phyloP scores from a whole-genome alignment of 1,284 basidiomycete genomes.

The Schizophyllum amplum region DNA sequence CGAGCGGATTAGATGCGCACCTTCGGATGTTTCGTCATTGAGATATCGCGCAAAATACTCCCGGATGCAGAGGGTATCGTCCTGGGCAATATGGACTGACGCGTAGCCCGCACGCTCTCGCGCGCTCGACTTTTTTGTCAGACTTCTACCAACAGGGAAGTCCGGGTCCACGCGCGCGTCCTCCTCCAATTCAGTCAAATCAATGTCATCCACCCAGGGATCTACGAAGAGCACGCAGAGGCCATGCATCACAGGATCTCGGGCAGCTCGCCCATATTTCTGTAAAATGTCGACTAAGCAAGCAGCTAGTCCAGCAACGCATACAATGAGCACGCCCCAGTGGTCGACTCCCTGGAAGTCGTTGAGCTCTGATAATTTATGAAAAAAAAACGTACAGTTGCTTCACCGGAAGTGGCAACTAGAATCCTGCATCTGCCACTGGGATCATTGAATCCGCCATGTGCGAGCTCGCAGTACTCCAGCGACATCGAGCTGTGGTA shows the following conservation, averaged over 20 bases:
- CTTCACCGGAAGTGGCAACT: slow-evolving; percentile 15
- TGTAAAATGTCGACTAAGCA: slow-evolving; percentile 1
- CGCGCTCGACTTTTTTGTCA: background rate
- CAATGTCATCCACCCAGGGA: slow-evolving; percentile 3
- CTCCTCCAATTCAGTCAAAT: background rate
- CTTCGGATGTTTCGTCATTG: background rate
- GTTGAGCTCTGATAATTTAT: background rate
- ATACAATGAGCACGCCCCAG: slow-evolving; percentile 6
- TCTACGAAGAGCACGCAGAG: slow-evolving; percentile 5
- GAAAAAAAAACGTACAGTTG: slow-evolving; percentile 10
- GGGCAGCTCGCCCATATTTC: slow-evolving; percentile 9
- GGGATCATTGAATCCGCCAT: slow-evolving; percentile 12
- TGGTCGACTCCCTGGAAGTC: slow-evolving; percentile 11
- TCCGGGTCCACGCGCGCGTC: background rate
- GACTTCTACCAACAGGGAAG: background rate
- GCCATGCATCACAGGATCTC: background rate
- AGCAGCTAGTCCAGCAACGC: slow-evolving; percentile 7
- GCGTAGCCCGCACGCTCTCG: background rate
- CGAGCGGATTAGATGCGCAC: background rate
- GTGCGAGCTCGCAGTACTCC: slow-evolving; percentile 13
- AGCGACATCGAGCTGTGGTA: slow-evolving; percentile 22
- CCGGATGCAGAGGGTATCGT: background rate
- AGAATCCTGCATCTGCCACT: slow-evolving; percentile 17
- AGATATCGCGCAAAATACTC: background rate
- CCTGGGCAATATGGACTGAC: background rate